Evolutionary conservation across 1,284 basidiomycete species (phyloP).

Genomic region (Spongispora temasekensis): DNA sequence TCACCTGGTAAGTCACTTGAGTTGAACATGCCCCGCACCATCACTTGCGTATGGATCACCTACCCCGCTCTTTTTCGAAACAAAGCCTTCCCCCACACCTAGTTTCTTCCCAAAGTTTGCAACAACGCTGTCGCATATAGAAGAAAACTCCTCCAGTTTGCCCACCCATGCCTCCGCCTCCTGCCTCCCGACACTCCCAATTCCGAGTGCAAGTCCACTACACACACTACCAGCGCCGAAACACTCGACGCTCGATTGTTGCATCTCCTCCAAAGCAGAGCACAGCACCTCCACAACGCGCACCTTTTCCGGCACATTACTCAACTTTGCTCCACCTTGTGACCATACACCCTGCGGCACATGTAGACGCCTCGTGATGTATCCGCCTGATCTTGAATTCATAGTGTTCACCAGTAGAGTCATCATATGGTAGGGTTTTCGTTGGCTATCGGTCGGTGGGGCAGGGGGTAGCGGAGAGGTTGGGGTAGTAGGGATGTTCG

Average conservation of each 20-base stretch:
- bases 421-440: conserved; percentile 92
- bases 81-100: conserved; percentile 82
- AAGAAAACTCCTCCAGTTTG: conserved; percentile 71
- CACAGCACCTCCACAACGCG: conserved; percentile 79
- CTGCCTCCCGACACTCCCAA: conserved; percentile 65
- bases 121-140: conserved; percentile 82
- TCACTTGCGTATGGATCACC: conserved; percentile 30
- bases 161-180: conserved; percentile 73
- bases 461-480: conserved; percentile 70
- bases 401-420: conserved; percentile 78
- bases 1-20: conserved; percentile 41
- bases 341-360: conserved; percentile 92
- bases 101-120: conserved; percentile 88
- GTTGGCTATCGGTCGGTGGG: conserved; percentile 70
- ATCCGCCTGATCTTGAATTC: conserved; percentile 80
- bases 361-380: conserved; percentile 85
- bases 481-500: conserved; percentile 67
- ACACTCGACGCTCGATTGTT: conserved; percentile 62
- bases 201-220: conserved; percentile 69
- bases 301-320: conserved; percentile 82
- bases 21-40: conserved; percentile 5
- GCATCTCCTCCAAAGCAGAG: conserved; percentile 75
- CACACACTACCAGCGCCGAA: conserved; percentile 79
- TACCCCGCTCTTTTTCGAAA: conserved; percentile 75
- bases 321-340: conserved; percentile 81